Base-by-base conservation (phyloP, 192 early-diverging fungal genomes). In the Geranomyces michiganensis region DNA sequence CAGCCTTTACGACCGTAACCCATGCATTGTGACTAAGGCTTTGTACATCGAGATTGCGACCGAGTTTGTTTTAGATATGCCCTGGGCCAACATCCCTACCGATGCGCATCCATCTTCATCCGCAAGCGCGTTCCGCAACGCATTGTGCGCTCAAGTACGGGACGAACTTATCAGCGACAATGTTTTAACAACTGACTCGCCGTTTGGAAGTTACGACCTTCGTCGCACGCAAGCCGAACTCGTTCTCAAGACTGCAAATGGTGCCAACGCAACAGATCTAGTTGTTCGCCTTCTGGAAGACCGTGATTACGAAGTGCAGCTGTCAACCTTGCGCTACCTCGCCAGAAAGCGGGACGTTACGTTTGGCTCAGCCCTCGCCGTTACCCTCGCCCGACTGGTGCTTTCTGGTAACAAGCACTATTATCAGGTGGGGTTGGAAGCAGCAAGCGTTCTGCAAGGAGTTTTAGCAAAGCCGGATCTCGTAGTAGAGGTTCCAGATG, bases 251-350 rank as follows among this genome's bases (percentile, higher is more conserved):
- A 30, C 65, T 30, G 22, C 75, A 0, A 26, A 12, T 24, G 51
- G 24, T 22, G 27, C 45, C 0, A 30, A 12, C 32, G 21, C 10
- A 31, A 55, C 64, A 4, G 64, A 62, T 7, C 60, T 78, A 30
- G 51, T 88, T 27, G 26, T 73, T 19, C 55, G 55, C 3, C 74
- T 90, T 17, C 48, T 89, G 32, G 56, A 76, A 10, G 84, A 90
- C 63, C 30, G 43, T 9, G 86, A 89, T n/a, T 90, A 91, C 73
- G 90, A 91, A 65, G 86, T 90, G 9, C 87, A 88, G 8, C 70
- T 89, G 10, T 68, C 77, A n/a, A 79, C 82, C 0, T 56, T 90
- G 12, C 36, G 36, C 36, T 41, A 41, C 10, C 36, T 41, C 36
- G 36, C 36, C 10, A 41, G 10, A 41, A 10, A 41, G 36, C 36